phyloP scores from a whole-genome alignment of 176 grass and related monocot species.

The Hyparrhenia diplandra region DNA sequence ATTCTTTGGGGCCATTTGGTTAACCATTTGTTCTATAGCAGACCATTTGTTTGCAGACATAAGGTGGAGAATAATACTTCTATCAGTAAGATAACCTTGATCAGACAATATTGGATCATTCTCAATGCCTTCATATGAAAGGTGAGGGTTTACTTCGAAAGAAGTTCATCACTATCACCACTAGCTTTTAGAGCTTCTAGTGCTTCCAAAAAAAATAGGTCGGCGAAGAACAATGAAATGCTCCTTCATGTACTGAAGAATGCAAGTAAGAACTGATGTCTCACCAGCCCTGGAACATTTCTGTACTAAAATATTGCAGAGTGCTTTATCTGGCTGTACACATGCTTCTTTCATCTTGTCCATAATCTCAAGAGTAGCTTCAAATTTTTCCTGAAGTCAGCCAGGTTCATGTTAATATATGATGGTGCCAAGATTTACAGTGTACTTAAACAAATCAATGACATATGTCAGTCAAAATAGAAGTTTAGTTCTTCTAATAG shows the following conservation, averaged over 20 bases:
- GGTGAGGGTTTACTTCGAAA: conserved; percentile 71
- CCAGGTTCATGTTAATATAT: conserved; percentile 13
- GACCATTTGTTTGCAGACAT: conserved; percentile 45
- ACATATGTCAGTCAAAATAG: neutral
- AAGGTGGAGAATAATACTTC: conserved; percentile 52
- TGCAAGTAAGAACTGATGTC: conserved; percentile 39
- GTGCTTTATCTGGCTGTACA: conserved; percentile 61
- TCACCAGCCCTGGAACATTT: conserved; percentile 66
- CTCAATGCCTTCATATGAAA: conserved; percentile 53
- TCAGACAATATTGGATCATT: conserved; percentile 37
- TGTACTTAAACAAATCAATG: conserved; percentile 1
- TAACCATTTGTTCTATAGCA: conserved; percentile 50
- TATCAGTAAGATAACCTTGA: conserved; percentile 45
- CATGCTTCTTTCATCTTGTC: conserved; percentile 68
- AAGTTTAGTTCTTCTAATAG: neutral
- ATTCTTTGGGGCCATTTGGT: conserved; percentile 31
- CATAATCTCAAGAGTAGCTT: conserved; percentile 58
- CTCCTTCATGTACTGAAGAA: conserved; percentile 81
- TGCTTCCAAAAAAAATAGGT: conserved; percentile 57
- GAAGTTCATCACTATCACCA: conserved; percentile 47
- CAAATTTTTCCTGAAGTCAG: conserved; percentile 53
- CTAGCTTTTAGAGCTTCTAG: conserved; percentile 62
- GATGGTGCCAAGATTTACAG: neutral
- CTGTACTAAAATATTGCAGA: conserved; percentile 73
- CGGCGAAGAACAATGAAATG: conserved; percentile 60